These are phyloP conservation scores for Cyclotella distinguenda DNA, from an alignment of 108 stramenopile species.

Conservation along the genomic window DNA sequence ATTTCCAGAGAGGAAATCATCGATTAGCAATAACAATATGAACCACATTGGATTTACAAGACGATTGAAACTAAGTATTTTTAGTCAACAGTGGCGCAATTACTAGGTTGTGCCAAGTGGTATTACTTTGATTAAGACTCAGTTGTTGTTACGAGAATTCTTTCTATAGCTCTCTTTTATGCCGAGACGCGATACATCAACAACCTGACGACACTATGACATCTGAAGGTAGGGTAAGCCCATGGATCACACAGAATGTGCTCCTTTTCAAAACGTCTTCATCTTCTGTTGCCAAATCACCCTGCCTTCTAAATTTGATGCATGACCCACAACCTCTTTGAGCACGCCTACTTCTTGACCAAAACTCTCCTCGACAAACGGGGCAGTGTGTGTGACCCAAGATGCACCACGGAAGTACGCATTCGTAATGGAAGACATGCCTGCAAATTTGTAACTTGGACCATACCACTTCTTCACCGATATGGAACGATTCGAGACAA, in stretches of 20 bases:
- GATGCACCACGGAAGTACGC: conserved; percentile 38
- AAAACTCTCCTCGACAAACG: conserved; percentile 26
- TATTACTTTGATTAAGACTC: too few relatives aligned
- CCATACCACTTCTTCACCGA: conserved; percentile 52
- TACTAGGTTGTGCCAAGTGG: too few relatives aligned
- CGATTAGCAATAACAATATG: too few relatives aligned
- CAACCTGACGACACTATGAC: too few relatives aligned
- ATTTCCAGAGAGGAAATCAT: too few relatives aligned
- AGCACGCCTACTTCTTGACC: conserved; percentile 2
- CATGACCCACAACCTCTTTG: not conserved
- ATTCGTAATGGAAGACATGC: conserved; percentile 66
- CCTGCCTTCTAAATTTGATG: not conserved
- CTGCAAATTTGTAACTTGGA: conserved; percentile 38
- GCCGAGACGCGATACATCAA: too few relatives aligned
- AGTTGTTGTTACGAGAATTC: too few relatives aligned
- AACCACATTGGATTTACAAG: too few relatives aligned
- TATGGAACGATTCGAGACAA: conserved; percentile 51
- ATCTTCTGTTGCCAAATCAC: not conserved
- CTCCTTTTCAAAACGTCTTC: not conserved
- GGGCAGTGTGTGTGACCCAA: conserved; percentile 22
- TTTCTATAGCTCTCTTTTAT: too few relatives aligned
- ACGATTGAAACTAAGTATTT: too few relatives aligned
- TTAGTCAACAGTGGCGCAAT: too few relatives aligned
- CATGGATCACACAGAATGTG: conserved; percentile 22
- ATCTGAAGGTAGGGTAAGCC: conserved; percentile 7